Evolutionary conservation across 768 basidiomycete species (phyloP).

Genomic region (Trametes coccinea): DNA sequence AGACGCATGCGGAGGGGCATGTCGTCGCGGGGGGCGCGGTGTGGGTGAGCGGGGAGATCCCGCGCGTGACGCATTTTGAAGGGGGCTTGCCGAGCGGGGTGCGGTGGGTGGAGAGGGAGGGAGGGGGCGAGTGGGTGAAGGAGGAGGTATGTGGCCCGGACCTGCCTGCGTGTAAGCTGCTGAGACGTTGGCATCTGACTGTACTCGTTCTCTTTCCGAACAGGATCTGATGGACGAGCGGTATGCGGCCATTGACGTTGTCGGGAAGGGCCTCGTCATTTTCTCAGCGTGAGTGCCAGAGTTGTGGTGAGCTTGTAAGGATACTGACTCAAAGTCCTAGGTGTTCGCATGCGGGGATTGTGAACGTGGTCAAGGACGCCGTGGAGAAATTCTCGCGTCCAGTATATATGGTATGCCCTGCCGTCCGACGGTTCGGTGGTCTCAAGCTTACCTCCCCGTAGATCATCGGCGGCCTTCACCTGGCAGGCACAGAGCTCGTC

Average conservation of each 20-base stretch:
- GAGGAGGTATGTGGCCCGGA: conserved; percentile 48
- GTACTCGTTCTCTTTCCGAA: background rate
- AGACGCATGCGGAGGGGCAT: conserved; percentile 62
- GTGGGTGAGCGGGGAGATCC: conserved; percentile 82
- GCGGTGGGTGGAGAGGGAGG: conserved; percentile 49
- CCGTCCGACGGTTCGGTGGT: background rate
- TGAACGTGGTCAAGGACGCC: conserved; percentile 79
- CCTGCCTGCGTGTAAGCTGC: background rate
- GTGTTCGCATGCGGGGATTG: conserved; percentile 81
- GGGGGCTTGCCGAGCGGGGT: conserved; percentile 65
- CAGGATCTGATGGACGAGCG: conserved; percentile 84
- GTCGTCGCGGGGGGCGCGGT: conserved; percentile 60
- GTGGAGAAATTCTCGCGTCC: conserved; percentile 62
- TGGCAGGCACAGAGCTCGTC: conserved; percentile 68
- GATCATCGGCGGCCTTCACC: conserved; percentile 82
- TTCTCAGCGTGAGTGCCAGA: conserved; percentile 71
- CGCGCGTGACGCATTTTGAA: conserved; percentile 68
- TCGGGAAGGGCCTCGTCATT: conserved; percentile 78
- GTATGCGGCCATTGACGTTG: conserved; percentile 73
- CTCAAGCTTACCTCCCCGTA: conserved; percentile 30
- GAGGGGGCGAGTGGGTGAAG: conserved; percentile 44
- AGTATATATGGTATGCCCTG: conserved; percentile 63
- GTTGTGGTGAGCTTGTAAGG: background rate
- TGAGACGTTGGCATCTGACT: no score
- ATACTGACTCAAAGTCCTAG: conserved; percentile 28